Conservation (phyloP, 257 asterid species). For the Coffea eugenioides region DNA sequence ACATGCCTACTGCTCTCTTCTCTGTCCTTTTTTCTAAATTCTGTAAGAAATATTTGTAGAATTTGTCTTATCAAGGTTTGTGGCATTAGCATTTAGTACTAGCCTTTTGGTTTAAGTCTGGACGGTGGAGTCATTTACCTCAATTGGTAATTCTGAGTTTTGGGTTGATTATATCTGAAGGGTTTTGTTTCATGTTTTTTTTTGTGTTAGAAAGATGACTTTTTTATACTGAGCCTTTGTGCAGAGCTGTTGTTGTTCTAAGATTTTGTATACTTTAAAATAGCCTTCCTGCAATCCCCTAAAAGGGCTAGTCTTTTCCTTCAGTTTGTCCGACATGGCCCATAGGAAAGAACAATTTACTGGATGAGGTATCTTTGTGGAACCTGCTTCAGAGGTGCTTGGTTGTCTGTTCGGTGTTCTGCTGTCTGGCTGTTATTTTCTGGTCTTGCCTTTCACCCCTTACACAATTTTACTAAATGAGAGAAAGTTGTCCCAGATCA, state of each 20-base stretch:
- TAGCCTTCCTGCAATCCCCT: not conserved
- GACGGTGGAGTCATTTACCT: not conserved
- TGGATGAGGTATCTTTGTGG: too few relatives aligned
- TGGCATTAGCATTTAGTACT: not conserved
- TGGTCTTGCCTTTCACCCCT: too few relatives aligned
- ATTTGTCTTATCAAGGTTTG: not conserved
- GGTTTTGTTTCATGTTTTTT: not conserved
- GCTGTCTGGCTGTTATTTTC: too few relatives aligned
- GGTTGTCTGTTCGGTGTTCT: too few relatives aligned
- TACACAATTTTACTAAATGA: too few relatives aligned
- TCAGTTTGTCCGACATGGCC: not conserved
- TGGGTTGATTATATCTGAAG: not conserved
- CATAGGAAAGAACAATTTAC: too few relatives aligned
- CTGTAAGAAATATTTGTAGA: not conserved
- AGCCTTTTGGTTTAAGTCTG: not conserved
- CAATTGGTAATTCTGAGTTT: not conserved
- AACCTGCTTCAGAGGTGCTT: too few relatives aligned
- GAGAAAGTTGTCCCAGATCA: not conserved
- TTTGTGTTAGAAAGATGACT: not conserved
- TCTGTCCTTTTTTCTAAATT: not conserved
- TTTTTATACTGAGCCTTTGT: not conserved
- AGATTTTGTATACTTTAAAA: not conserved
- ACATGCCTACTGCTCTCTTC: slow-evolving; percentile 13
- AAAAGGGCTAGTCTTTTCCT: not conserved
- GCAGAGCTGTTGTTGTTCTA: not conserved